These are phyloP conservation scores for Cryphonectria nitschkei DNA, from an alignment of 2,329 filamentous ascomycete genomes.

Conservation along the genomic window DNA sequence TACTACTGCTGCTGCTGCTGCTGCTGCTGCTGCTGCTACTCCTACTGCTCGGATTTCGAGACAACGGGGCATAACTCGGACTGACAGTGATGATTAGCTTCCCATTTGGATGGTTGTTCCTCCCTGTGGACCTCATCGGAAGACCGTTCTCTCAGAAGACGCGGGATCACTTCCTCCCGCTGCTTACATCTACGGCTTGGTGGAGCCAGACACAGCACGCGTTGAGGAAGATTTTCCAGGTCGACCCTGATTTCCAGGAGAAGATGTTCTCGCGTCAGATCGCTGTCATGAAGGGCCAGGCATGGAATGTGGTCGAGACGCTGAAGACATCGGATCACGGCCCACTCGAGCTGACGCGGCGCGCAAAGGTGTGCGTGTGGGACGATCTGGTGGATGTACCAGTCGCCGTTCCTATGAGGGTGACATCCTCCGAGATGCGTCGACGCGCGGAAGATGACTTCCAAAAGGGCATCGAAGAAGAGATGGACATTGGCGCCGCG, in stretches of 20 bases:
- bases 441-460: slow-evolving; percentile 59
- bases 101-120: slow-evolving; percentile 97
- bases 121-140: slow-evolving; percentile 94
- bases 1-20: background rate
- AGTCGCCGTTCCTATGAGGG: slow-evolving; percentile 86
- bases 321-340: slow-evolving; percentile 92
- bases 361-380: slow-evolving; percentile 94
- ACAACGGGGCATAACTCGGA: background rate
- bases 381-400: slow-evolving; percentile 97
- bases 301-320: slow-evolving; percentile 98
- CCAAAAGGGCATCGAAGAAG: slow-evolving; percentile 67
- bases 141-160: slow-evolving; percentile 95
- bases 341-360: slow-evolving; percentile 86
- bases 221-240: slow-evolving; percentile 82
- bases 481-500: slow-evolving; percentile 86
- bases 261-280: slow-evolving; percentile 99
- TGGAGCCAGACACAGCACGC: slow-evolving; percentile 93
- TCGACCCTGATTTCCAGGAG: slow-evolving; percentile 96
- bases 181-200: slow-evolving; percentile 93
- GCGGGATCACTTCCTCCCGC: slow-evolving; percentile 90
- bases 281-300: slow-evolving; percentile 98
- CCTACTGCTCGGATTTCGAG: too few relatives aligned
- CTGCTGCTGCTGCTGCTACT: background rate
- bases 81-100: slow-evolving; percentile 66
- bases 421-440: slow-evolving; percentile 82